Evolutionary conservation across 129 eudicot species (phyloP).

Genomic region (Helianthus tuberosus): DNA sequence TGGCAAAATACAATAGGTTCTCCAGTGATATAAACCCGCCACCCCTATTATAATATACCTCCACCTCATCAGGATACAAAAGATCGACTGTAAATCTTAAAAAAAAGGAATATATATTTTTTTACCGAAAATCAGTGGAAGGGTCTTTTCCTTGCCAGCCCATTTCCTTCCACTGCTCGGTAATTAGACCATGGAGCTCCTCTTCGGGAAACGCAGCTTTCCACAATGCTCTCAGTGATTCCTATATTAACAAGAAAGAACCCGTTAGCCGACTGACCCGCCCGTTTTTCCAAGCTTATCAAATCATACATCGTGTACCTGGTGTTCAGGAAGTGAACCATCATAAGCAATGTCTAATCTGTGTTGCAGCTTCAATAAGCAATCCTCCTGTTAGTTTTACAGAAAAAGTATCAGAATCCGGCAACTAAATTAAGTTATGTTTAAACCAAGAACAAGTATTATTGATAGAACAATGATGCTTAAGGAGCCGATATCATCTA

Average conservation of each 20-base stretch:
- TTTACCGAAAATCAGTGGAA: constrained; percentile 91
- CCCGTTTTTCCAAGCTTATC: too few relatives aligned
- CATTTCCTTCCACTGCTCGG: constrained; percentile 99
- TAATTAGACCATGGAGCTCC: constrained; percentile 67
- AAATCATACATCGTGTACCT: constrained; percentile 45
- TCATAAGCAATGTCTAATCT: constrained; percentile 83
- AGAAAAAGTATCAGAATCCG: constrained; percentile 24
- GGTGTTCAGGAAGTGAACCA: constrained; percentile 77
- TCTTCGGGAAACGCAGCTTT: constrained; percentile 88
- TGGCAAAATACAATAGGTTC: constrained; percentile 82
- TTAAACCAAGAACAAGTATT: constrained; percentile 15
- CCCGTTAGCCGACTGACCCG: too few relatives aligned
- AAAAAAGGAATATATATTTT: neutral
- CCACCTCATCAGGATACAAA: constrained; percentile 19
- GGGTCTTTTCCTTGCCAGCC: constrained; percentile 99
- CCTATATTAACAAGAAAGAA: constrained; percentile 42
- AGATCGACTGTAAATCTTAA: neutral
- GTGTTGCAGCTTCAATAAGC: constrained; percentile 68
- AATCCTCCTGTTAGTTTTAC: constrained; percentile 60
- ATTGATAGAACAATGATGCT: neutral
- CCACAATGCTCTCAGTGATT: constrained; percentile 88
- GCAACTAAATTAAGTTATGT: too few relatives aligned
- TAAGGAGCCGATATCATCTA: constrained; percentile 23
- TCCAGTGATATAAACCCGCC: constrained; percentile 98
- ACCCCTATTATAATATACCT: constrained; percentile 65